Base-by-base conservation (phyloP, 2,329 filamentous ascomycete genomes). In the Exophiala dermatitidis region DNA sequence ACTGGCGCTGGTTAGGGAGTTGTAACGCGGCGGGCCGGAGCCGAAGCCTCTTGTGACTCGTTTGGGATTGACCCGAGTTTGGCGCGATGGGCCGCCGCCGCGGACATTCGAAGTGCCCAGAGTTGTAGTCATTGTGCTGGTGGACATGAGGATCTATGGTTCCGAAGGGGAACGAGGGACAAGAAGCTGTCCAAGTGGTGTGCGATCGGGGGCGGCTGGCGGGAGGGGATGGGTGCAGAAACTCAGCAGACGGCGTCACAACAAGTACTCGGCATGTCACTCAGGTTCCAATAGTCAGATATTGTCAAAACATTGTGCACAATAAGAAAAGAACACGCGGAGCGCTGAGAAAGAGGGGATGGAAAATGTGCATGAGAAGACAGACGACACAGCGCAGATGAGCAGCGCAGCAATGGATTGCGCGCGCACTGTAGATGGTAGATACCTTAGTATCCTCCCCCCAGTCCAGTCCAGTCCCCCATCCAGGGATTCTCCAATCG, bases 31-130 rank as follows among this genome's bases (percentile, higher is more conserved):
- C 10, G 68, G 69, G 9, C 70, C 68, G 44, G 71, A 68, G 33
- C 68, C 69, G 10, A 63, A 61, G n/a, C 70, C 72, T 57, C 72
- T 74, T 26, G 73, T 74, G n/a, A 67, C 72, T 59, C 74, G 68
- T n/a, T 69, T 70, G 33, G 74, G 73, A 58, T 76, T 76, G 44
- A 71, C 75, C 38, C 74, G 72, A 51, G 74, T 76, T 61, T 75
- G 72, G 50, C 74, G 72, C 31, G 58, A 59, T 32, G 57, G 48
- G 32, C 56, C 55, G 26, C 56, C 55, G 26, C 57, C 57, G 57
- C 62, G 54, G 28, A 63, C 10, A 37, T 63, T 63, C 26, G 62
- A 64, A 54, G 60, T 64, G 34, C 57, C 61, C 38, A 64, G 45
- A 10, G 54, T 52, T 3, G 60, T 57, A 7, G 62, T 59, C 33